Percentiles rank a stretch among this genome's conserved stretches.
These are phyloP conservation scores for Thalassia testudinum DNA, from an alignment of 116 monocot species.

Conservation along the genomic window DNA sequence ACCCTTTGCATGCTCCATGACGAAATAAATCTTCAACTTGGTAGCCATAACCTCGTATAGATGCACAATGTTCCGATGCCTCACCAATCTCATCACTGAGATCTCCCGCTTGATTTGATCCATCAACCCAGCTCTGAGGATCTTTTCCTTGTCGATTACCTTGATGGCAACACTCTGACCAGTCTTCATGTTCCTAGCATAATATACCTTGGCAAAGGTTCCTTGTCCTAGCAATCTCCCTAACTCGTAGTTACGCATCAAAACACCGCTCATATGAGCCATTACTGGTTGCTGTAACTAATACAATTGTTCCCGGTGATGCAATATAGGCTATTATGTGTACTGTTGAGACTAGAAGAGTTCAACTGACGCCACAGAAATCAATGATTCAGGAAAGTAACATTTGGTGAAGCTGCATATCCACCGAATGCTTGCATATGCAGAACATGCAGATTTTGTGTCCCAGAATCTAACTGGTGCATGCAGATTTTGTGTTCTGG, in stretches of 20 bases:
- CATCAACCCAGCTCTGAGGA: slow-evolving; percentile 15
- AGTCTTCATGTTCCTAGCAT: slow-evolving; percentile 14
- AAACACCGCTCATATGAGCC: slow-evolving; percentile 12
- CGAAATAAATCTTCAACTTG: slow-evolving; percentile 29
- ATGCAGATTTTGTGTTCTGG: not conserved
- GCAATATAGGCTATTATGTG: not conserved
- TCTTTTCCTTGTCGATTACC: slow-evolving; percentile 29
- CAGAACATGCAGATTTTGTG: not conserved
- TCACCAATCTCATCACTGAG: slow-evolving; percentile 20
- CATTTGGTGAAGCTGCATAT: slow-evolving; percentile 8
- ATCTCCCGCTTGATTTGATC: slow-evolving; percentile 35
- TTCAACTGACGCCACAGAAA: slow-evolving; percentile 36
- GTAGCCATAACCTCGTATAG: slow-evolving; percentile 36
- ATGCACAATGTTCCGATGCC: slow-evolving; percentile 25
- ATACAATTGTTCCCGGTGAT: not conserved
- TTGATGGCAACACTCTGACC: slow-evolving; percentile 25
- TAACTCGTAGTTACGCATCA: slow-evolving; percentile 25
- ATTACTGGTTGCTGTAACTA: slow-evolving; percentile 1
- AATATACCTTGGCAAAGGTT: slow-evolving; percentile 30
- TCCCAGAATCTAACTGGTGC: slow-evolving; percentile 13
- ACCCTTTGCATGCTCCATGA: slow-evolving; percentile 27
- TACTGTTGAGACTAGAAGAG: not conserved
- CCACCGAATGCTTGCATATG: slow-evolving; percentile 1
- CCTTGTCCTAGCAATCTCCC: slow-evolving; percentile 30
- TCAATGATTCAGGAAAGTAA: slow-evolving; percentile 18